phyloP scores from a whole-genome alignment of 1,284 basidiomycete genomes.

The Melampsora occidentalis region DNA sequence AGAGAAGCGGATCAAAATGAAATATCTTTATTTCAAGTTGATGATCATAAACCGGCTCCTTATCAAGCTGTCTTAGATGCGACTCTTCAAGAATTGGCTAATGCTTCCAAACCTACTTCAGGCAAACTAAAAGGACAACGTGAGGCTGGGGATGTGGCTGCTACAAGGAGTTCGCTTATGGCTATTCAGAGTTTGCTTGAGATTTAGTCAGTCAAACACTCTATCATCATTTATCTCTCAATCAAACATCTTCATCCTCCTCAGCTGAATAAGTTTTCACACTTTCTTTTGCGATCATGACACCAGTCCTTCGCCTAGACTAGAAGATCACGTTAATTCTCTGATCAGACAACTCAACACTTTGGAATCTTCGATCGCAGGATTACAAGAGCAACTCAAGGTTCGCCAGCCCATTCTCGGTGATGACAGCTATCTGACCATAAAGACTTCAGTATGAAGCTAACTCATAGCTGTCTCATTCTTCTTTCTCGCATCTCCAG shows the following conservation, averaged over 20 bases:
- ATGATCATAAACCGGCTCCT: constrained; percentile 4
- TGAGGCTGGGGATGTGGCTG: constrained; percentile 17
- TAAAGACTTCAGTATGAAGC: not conserved
- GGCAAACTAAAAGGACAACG: constrained; percentile 10
- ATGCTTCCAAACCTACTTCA: constrained; percentile 8
- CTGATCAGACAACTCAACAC: constrained; percentile 36
- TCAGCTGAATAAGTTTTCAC: not conserved
- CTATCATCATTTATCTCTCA: not conserved
- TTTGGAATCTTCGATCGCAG: constrained; percentile 36
- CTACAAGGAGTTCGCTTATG: constrained; percentile 29
- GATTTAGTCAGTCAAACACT: constrained; percentile 17
- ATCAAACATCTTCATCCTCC: not conserved
- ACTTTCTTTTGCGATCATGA: not conserved
- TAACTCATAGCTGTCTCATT: not conserved
- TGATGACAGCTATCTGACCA: not conserved
- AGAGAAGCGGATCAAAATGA: constrained; percentile 40
- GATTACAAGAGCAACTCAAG: constrained; percentile 18
- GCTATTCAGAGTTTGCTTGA: constrained; percentile 32
- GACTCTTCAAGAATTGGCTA: constrained; percentile 13
- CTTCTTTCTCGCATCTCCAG: not conserved
- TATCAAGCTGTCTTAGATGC: constrained; percentile 11
- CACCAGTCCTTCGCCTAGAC: constrained; percentile 35
- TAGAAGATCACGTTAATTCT: constrained; percentile 39
- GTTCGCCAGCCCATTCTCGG: not conserved
- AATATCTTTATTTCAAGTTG: constrained; percentile 28